A percentile compares a stretch with the other conserved stretches of the same genome.
phyloP scores from a whole-genome alignment of 2,329 filamentous ascomycete genomes.

The Ophiostoma australiae region DNA sequence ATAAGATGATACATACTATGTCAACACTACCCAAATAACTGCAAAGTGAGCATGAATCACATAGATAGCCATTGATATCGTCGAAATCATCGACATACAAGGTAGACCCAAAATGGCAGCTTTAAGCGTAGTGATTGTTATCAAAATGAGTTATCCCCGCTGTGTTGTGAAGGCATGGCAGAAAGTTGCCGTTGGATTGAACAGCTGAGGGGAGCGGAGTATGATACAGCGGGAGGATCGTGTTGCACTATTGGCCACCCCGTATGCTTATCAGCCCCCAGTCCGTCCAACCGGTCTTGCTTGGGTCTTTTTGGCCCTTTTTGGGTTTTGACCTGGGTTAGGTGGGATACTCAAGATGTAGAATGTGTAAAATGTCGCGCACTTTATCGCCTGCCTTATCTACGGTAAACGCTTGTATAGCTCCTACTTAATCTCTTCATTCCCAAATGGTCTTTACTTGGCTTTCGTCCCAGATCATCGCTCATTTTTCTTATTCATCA shows the following conservation, averaged over 20 bases:
- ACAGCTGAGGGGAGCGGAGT: not conserved
- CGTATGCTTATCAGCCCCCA: constrained; percentile 1
- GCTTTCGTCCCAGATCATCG: not conserved
- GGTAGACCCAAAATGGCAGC: not conserved
- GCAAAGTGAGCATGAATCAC: not conserved
- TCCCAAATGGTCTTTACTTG: not conserved
- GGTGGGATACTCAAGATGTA: not conserved
- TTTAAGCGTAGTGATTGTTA: not conserved
- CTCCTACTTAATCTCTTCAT: not conserved
- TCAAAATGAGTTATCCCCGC: not conserved
- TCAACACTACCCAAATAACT: not conserved
- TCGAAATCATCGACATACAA: not conserved
- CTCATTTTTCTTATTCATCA: not conserved
- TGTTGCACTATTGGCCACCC: constrained; percentile 13
- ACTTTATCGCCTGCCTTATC: not conserved
- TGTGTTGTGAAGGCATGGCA: not conserved
- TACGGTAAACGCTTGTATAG: not conserved
- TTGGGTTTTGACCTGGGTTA: not conserved
- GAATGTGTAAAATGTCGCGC: constrained; percentile 9
- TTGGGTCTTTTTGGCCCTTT: constrained; percentile 13
- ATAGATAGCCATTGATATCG: not conserved
- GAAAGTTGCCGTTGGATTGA: not conserved
- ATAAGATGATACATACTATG: not conserved
- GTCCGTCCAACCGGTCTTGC: not conserved
- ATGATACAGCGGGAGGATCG: not conserved